A percentile compares a stretch with the other conserved stretches of the same genome.
These are phyloP conservation scores for Cyclotella distinguenda DNA, from an alignment of 108 stramenopile species.

Conservation along the genomic window DNA sequence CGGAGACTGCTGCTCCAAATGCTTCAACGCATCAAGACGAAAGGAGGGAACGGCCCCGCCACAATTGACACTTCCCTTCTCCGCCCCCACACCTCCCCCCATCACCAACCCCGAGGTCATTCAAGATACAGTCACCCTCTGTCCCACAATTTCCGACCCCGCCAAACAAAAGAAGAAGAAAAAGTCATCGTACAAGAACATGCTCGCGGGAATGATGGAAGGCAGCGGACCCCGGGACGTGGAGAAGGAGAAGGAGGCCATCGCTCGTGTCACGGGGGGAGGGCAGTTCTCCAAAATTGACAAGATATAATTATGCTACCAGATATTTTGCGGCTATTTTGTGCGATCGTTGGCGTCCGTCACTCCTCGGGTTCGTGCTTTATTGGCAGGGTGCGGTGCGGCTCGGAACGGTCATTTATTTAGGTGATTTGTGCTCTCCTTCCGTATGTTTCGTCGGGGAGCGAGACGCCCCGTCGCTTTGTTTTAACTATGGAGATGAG, in stretches of 20 bases:
- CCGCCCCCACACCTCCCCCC: constrained; percentile 14
- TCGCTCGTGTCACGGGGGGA: constrained; percentile 79
- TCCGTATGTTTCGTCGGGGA: no score
- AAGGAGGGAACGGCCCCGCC: constrained; percentile 42
- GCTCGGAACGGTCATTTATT: no score
- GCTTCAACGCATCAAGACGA: constrained; percentile 64
- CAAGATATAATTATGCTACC: constrained; percentile 63
- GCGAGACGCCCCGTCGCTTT: no score
- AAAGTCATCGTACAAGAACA: constrained; percentile 83
- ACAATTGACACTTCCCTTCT: constrained; percentile 19
- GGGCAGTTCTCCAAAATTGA: constrained; percentile 87
- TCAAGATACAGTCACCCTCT: not conserved
- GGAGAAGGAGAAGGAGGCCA: constrained; percentile 73
- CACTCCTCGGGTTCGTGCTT: no score
- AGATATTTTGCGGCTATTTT: not conserved
- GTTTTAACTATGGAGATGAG: no score
- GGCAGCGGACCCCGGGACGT: constrained; percentile 40
- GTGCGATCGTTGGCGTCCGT: no score
- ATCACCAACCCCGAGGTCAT: not conserved
- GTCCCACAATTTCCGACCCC: constrained; percentile 11
- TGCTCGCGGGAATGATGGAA: constrained; percentile 75
- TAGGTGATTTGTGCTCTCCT: no score
- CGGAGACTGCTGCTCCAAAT: constrained; percentile 88
- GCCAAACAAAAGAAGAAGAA: constrained; percentile 84
- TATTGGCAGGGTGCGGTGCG: no score